These are phyloP conservation scores for Petunia secreta DNA, from an alignment of 257 asterid species.

Conservation along the genomic window DNA sequence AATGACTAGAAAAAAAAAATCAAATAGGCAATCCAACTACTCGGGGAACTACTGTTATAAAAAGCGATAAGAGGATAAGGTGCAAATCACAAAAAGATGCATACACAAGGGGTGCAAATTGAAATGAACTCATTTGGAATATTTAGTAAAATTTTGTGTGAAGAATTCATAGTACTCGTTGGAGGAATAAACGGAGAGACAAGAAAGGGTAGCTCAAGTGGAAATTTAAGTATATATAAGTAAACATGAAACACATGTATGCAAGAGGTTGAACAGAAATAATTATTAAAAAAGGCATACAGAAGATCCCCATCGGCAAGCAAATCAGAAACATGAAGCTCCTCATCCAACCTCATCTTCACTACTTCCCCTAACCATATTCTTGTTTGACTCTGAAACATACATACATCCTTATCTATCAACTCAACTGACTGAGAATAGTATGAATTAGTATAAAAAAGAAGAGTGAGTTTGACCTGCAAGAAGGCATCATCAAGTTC, in stretches of 20 bases:
- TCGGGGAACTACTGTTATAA: not conserved
- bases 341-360: constrained; percentile 59
- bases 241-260: no score
- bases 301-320: constrained; percentile 92
- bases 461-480: constrained; percentile 54
- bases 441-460: not conserved
- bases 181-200: no score
- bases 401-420: not conserved
- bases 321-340: constrained; percentile 69
- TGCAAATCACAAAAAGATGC: no score
- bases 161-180: no score
- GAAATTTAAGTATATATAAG: no score
- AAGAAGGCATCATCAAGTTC: constrained; percentile 81
- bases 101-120: no score
- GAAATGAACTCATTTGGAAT: no score
- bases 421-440: not conserved
- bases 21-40: not conserved
- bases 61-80: no score
- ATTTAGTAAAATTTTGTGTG: no score
- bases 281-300: constrained; percentile 45
- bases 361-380: constrained; percentile 86
- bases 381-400: constrained; percentile 73
- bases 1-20: not conserved
- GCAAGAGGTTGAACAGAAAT: not conserved
- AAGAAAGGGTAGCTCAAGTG: no score